Base-by-base conservation (phyloP, 768 basidiomycete genomes). In the Favolaschia claudopus region DNA sequence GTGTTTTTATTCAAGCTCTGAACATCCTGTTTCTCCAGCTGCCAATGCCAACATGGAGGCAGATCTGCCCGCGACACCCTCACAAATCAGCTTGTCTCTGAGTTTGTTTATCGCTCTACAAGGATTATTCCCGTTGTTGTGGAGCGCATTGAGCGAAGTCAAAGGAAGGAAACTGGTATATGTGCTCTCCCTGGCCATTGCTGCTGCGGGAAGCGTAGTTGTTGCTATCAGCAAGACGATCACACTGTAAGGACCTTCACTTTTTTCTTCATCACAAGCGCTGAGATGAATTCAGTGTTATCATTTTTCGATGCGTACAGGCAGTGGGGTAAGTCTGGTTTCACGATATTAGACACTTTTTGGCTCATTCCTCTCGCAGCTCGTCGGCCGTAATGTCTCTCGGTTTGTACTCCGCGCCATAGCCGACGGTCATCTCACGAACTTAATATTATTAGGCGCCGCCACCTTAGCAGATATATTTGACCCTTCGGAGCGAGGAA, bases 381-480 rank as follows among this genome's bases (percentile, higher is more conserved):
- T 87, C 87, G 4, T 84, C 86, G 44, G 88, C 89, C 9, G 86
- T 89, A 12, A 80, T 89, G 37, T 70, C 87, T 0, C 85, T 93
- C 51, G 93, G 60, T 31, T 19, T 10, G 20, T 17, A 20, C 8
- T 50, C 12, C 10, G 10, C 12, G 22, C 24, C 17, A 50, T 7
- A 19, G 36, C 36, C 15, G 12, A 15, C 25, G 7, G 8, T n/a
- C n/a, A 34, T 10, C 15, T 33, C 8, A 33, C 36, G 15, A 12
- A 24, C 24, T 50, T 12, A n/a, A 25, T 37, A 13, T 9, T 33
- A 17, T 9, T 24, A 58, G 56, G 92, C 5, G 89, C 89, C 0
- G 91, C 88, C 14, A 89, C 91, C 4, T 75, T 93, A 4, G 90
- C 90, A 1, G 91, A 93, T 69, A 87, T 93, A 4, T 93, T 85